These are phyloP conservation scores for Aspergillus pseudonomiae DNA, from an alignment of 2,329 filamentous ascomycete genomes.

Conservation along the genomic window DNA sequence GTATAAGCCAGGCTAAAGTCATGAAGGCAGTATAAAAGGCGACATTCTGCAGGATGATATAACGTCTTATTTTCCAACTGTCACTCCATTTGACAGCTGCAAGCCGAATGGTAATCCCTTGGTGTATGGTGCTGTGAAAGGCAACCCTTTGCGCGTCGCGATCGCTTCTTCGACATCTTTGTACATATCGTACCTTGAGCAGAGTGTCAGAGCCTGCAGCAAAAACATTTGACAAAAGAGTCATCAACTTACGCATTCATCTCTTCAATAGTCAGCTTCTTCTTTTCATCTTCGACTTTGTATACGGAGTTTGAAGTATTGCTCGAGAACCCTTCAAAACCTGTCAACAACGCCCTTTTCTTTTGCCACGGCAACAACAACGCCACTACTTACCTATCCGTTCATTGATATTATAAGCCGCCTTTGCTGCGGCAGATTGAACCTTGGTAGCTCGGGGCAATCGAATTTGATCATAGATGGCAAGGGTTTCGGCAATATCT, in stretches of 20 bases:
- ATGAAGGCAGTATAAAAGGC: neutral
- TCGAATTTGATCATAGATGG: slow-evolving; percentile 57
- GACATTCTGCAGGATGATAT: neutral
- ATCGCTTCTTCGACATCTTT: slow-evolving; percentile 57
- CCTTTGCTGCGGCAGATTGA: slow-evolving; percentile 60
- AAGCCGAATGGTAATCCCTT: slow-evolving; percentile 53
- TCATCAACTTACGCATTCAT: slow-evolving; percentile 63
- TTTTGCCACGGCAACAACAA: neutral
- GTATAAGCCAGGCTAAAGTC: neutral
- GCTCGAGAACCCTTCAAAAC: slow-evolving; percentile 59
- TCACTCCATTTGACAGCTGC: slow-evolving; percentile 37
- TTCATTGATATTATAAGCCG: slow-evolving; percentile 65
- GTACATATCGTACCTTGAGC: slow-evolving; percentile 60
- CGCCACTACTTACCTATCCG: slow-evolving; percentile 53
- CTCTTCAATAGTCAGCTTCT: slow-evolving; percentile 68
- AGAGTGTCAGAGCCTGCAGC: neutral
- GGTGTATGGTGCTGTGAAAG: slow-evolving; percentile 45
- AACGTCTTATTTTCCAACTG: slow-evolving; percentile 31
- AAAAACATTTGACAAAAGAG: neutral
- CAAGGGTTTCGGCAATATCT: slow-evolving; percentile 52
- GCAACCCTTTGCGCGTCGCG: slow-evolving; percentile 29
- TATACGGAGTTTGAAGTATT: slow-evolving; percentile 62
- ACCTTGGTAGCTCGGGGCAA: slow-evolving; percentile 60
- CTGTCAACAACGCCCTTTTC: slow-evolving; percentile 11
- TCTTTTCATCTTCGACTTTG: slow-evolving; percentile 63